Evolutionary conservation across 768 basidiomycete species (phyloP), one percentile per base, ranked within the genome.

Genomic region (Rhizopogon rudus): DNA sequence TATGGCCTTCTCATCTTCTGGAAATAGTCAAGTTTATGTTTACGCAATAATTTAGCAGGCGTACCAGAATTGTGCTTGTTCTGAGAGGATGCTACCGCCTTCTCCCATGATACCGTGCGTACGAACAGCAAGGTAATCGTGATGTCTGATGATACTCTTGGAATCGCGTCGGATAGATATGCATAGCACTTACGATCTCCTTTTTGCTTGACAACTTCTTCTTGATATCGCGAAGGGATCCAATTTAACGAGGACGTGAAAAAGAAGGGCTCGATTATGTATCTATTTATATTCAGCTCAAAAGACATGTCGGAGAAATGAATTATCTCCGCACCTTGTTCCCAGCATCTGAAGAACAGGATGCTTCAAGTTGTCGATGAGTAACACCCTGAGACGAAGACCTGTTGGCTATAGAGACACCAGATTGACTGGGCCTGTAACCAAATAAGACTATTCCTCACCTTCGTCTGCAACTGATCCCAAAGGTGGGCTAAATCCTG

Each of bases 51-150:
- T 8, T 31, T 31, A 31, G 9, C 31, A 31, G 4, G 9, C 31
- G 31, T 9, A 31, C 31, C 31, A 8, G 1, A 31, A 8, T 8
- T 20, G 20, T 8, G 29, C 13, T 31, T 31, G 31, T 31, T 31
- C 5, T 33, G 16, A n/a, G 20, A 39, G 56, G 52, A 7, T 51
- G 14, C n/a, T 17, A 6, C n/a, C 10, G 22, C 16, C 31, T 25
- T n/a, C 9, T 14, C n/a, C 51, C 73, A 72, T 53, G 63, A 59
- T 63, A 77, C 68, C 3, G 70, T 61, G 6, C 80, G 74, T 57
- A 72, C 62, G 51, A 75, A 78, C 0, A 69, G 69, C 10, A 77
- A 63, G 8, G 74, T 73, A 31, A 78, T 70, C 3, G 77, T 77
- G 49, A 77, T 72, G 51, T 78, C 76, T 77, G 51, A 6, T 17